These are phyloP conservation scores for Dichotomopilus funicola DNA, from an alignment of 2,329 filamentous ascomycete genomes.

Conservation along the genomic window DNA sequence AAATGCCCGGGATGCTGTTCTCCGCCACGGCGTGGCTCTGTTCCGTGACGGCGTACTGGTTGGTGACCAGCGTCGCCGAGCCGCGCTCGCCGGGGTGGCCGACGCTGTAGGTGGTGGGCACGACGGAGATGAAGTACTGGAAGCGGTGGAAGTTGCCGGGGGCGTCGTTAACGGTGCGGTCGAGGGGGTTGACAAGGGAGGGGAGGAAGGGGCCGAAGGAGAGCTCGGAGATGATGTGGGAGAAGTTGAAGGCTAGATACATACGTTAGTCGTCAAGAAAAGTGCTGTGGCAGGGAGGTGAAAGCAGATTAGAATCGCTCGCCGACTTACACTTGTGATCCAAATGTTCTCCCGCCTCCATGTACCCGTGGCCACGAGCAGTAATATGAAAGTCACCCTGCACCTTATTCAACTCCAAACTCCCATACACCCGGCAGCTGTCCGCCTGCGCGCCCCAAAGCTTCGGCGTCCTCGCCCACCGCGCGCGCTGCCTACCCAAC, in stretches of 20 bases:
- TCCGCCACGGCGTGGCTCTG: constrained; percentile 69
- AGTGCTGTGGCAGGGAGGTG: neutral
- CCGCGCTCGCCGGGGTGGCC: constrained; percentile 33
- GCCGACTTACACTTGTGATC: constrained; percentile 65
- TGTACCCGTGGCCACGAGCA: constrained; percentile 89
- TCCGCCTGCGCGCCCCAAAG: constrained; percentile 52
- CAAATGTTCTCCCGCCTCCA: constrained; percentile 69
- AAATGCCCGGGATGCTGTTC: constrained; percentile 74
- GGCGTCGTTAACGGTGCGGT: constrained; percentile 78
- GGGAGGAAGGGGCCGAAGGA: constrained; percentile 98
- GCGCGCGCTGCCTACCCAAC: constrained; percentile 55
- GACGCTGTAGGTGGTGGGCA: constrained; percentile 86
- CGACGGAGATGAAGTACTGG: constrained; percentile 94
- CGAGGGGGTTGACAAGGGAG: constrained; percentile 85
- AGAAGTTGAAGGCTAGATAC: constrained; percentile 82
- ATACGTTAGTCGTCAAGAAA: neutral
- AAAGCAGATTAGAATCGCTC: neutral
- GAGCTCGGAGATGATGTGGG: constrained; percentile 90
- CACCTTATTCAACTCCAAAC: constrained; percentile 88
- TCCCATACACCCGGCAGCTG: constrained; percentile 85
- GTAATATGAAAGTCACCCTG: constrained; percentile 98
- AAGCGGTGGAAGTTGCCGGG: constrained; percentile 81
- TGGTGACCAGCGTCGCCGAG: constrained; percentile 69
- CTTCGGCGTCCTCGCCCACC: constrained; percentile 69
- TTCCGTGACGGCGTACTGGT: constrained; percentile 96